Conservation (phyloP, 345 rosid genomes). For the Eutrema heterophyllum region DNA sequence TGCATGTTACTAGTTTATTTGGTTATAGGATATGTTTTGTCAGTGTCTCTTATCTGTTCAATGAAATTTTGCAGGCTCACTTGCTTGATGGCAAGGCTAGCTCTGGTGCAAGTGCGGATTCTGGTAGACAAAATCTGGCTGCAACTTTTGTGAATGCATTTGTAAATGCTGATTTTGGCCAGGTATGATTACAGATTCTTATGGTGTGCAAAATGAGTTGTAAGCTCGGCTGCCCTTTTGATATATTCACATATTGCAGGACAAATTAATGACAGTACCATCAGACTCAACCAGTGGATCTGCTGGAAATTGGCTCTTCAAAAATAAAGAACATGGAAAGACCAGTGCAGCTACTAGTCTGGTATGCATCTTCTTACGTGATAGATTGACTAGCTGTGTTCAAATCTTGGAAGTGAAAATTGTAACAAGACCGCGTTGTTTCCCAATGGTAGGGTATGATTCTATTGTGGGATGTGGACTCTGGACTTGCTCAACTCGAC, state of each 20-base stretch:
- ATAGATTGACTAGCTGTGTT: too few relatives aligned
- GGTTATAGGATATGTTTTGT: not conserved
- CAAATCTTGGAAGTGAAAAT: too few relatives aligned
- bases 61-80: conserved; percentile 57
- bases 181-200: conserved; percentile 44
- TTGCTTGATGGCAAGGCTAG: conserved; percentile 89
- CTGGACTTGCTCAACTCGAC: too few relatives aligned
- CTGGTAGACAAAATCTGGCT: conserved; percentile 91
- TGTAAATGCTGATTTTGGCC: conserved; percentile 96
- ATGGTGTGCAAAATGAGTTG: not conserved
- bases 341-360: conserved; percentile 94
- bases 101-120: conserved; percentile 75
- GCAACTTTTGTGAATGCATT: conserved; percentile 96
- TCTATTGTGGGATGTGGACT: too few relatives aligned
- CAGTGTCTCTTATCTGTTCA: conserved; percentile 8
- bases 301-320: conserved; percentile 88
- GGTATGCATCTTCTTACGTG: too few relatives aligned
- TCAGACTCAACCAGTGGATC: conserved; percentile 69
- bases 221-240: conserved; percentile 4
- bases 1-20: not conserved
- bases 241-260: conserved; percentile 41
- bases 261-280: conserved; percentile 83
- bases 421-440: too few relatives aligned
- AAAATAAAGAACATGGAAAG: conserved; percentile 94
- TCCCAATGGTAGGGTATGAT: too few relatives aligned